Evolutionary conservation across 108 stramenopile species (phyloP), one percentile per base, ranked within the genome.

Genomic region (Halocafeteria seosinensis): DNA sequence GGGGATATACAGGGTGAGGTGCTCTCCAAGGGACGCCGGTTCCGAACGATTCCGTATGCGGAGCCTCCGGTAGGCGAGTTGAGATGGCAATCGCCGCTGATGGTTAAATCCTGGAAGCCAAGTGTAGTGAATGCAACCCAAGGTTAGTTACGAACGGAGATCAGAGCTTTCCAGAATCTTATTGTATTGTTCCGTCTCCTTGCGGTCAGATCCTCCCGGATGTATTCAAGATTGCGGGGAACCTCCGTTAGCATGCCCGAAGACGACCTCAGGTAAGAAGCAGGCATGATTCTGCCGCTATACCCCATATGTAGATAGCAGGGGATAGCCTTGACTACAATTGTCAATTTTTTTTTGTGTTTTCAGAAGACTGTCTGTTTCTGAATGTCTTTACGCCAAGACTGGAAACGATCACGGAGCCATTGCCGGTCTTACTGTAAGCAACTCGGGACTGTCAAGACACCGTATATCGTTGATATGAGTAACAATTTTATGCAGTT

Each of bases 1-100:
- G n/a, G n/a, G n/a, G n/a, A n/a, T n/a, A n/a, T n/a, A n/a, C n/a
- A n/a, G n/a, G n/a, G n/a, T n/a, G n/a, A n/a, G n/a, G n/a, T n/a
- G n/a, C n/a, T n/a, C n/a, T n/a, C n/a, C n/a, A n/a, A n/a, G n/a
- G n/a, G n/a, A n/a, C n/a, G n/a, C n/a, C n/a, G n/a, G n/a, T n/a
- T n/a, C n/a, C n/a, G n/a, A n/a, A n/a, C n/a, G n/a, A 74, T 78
- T 3, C 77, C 77, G 3, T 78, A 50, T 34, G 77, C 75, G 2
- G 58, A 35, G 27, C 77, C 77, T 29, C 77, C 77, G 0, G 35
- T 78, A 6, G 75, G 72, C 1, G 30, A 38, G 3, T 37, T 76
- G 33, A 69, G 77, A 4, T 76, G 73, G 50, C 62, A 61, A 36
- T 50, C 77, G 24, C 77, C 77, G 27, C 5, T 31, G 12, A 28